phyloP scores from a whole-genome alignment of 2,329 filamentous ascomycete genomes.

The Aspergillus texensis region DNA sequence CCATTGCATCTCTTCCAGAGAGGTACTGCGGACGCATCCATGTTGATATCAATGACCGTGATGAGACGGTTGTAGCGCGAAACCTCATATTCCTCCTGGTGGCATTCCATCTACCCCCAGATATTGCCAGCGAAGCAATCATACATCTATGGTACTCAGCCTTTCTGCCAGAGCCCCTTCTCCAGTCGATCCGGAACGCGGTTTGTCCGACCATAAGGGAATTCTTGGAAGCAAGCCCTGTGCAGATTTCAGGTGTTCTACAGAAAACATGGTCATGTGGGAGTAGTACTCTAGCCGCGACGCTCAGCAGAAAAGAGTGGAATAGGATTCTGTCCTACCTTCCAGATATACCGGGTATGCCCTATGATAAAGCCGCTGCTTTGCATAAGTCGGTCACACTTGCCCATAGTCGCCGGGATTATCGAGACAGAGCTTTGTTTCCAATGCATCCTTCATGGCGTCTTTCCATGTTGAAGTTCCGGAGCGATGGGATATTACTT shows the following conservation, averaged over 20 bases:
- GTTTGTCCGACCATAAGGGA: background rate
- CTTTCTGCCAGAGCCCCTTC: background rate
- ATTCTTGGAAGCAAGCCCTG: background rate
- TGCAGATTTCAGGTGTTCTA: background rate
- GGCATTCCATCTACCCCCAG: background rate
- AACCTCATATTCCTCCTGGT: background rate
- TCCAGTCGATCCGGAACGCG: background rate
- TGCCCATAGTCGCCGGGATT: too few species aligned
- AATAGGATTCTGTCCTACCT: background rate
- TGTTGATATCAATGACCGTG: background rate
- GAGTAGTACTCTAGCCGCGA: background rate
- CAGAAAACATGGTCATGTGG: background rate
- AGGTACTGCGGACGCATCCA: background rate
- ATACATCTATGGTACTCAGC: background rate
- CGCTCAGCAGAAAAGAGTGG: background rate
- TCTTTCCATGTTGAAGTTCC: too few species aligned
- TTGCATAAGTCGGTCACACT: too few species aligned
- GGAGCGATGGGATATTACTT: too few species aligned
- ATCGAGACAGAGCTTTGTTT: too few species aligned
- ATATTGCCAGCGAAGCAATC: background rate
- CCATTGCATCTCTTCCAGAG: background rate
- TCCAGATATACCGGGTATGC: too few species aligned
- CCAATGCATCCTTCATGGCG: too few species aligned
- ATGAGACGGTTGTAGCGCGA: background rate
- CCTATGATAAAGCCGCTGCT: too few species aligned